Conservation (phyloP, 192 early-diverging fungal species). For the Umbelopsis ramanniana region DNA sequence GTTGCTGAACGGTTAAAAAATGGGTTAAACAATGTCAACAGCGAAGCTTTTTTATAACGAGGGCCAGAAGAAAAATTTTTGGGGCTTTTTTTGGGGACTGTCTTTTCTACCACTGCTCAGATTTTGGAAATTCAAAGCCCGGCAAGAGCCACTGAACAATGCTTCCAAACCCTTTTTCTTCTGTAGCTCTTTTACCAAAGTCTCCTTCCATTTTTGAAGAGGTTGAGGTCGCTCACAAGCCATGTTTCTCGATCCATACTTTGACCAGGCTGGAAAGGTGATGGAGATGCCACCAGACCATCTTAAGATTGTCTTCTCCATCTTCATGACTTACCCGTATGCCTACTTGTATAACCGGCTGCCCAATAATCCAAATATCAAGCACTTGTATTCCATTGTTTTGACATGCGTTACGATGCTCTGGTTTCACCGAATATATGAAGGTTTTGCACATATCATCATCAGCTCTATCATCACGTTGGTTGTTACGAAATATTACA, state of each 20-base stretch:
- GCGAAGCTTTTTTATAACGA: slow-evolving; percentile 1
- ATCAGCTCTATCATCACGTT: slow-evolving; percentile 54
- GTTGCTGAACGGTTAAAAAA: no score
- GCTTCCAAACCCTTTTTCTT: neutral
- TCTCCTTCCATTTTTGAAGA: neutral
- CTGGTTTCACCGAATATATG: slow-evolving; percentile 57
- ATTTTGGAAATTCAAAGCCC: slow-evolving; percentile 9
- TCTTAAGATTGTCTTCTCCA: slow-evolving; percentile 54
- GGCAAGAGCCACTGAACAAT: neutral
- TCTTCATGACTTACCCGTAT: slow-evolving; percentile 61
- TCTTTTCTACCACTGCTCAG: neutral
- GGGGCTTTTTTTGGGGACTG: neutral
- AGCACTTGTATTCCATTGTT: slow-evolving; percentile 64
- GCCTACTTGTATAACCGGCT: slow-evolving; percentile 60
- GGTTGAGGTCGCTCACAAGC: neutral
- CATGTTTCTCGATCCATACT: slow-evolving; percentile 14
- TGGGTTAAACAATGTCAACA: neutral
- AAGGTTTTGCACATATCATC: slow-evolving; percentile 61
- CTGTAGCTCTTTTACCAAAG: neutral
- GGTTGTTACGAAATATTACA: slow-evolving; percentile 50
- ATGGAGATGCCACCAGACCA: slow-evolving; percentile 59
- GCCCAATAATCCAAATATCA: slow-evolving; percentile 50
- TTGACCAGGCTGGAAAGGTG: neutral
- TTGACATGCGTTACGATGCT: slow-evolving; percentile 58
- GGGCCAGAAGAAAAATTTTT: neutral